Base-by-base conservation (phyloP, 1,284 basidiomycete genomes). In the Hymenochaete sp. region DNA sequence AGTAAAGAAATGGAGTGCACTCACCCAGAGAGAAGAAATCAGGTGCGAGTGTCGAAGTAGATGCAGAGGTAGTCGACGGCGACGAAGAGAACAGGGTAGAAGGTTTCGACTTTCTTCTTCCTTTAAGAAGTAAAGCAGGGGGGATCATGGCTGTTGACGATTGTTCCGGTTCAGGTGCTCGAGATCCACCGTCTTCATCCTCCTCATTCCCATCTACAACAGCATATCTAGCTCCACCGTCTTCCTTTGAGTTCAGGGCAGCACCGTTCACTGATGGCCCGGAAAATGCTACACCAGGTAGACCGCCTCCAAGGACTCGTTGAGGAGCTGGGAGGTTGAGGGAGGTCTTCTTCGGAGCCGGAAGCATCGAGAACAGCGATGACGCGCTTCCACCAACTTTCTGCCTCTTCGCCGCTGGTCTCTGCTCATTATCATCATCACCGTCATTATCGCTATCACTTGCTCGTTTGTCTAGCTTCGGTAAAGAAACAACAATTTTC, bases 401-500 rank as follows among this genome's bases (percentile, higher is more conserved):
- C 16, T 67, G 65, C 55, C 74, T 82, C 66, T 86, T 86, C 24
- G 74, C 60, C 7, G 71, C 62, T 21, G 73, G 79, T 42, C 67
- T 67, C 28, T 72, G 66, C 21, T 62, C 59, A 13, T 69, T 68
- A 4, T 71, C 67, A 35, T 35, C 32, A 5, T 35, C 32, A 35
- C 21, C 32, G 5, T n/a, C 13, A 31, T 14, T 14, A 31, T 9
- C 28, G 28, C 28, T 31, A 1, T 63, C 62, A 16, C 66, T 65
- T 27, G 66, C 61, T 24, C 63, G 61, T 24, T 62, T 60, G 2
- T 68, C 59, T 4, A 83, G 60, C 25, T 67, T 64, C 2, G 82
- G 83, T 2, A 83, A 69, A 13, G 73, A 74, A 44, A 88, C 81
- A 11, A 77, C 65, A 27, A 88, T 78, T 61, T 82, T 86, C 66